phyloP scores from a whole-genome alignment of 208 protist species.

The Crithidia bombi region DNA sequence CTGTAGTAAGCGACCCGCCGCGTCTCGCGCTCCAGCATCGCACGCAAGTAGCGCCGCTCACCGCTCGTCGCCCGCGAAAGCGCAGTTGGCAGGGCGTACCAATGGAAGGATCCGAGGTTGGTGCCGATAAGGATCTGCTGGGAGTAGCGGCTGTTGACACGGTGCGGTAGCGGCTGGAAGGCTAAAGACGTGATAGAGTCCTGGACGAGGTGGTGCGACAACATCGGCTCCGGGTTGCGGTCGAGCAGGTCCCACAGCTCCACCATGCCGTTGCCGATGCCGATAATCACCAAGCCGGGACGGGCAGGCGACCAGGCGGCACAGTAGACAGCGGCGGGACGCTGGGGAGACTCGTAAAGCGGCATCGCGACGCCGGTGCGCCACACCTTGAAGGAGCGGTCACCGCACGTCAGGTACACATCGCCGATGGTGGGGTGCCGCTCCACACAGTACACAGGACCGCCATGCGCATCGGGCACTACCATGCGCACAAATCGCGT shows the following conservation, averaged over 20 bases:
- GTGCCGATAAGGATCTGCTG: slow-evolving; percentile 90
- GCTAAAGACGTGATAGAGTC: slow-evolving; percentile 87
- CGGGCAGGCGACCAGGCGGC: slow-evolving; percentile 88
- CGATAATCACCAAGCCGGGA: slow-evolving; percentile 78
- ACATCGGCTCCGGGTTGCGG: slow-evolving; percentile 83
- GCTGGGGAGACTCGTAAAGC: slow-evolving; percentile 76
- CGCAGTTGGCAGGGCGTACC: slow-evolving; percentile 82
- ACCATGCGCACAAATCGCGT: slow-evolving; percentile 67
- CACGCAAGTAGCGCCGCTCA: slow-evolving; percentile 78
- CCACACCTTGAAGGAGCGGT: slow-evolving; percentile 92
- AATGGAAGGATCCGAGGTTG: slow-evolving; percentile 86
- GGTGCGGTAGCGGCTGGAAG: slow-evolving; percentile 81
- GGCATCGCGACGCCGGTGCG: slow-evolving; percentile 67
- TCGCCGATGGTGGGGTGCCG: slow-evolving; percentile 87
- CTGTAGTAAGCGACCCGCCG: slow-evolving; percentile 84
- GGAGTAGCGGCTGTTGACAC: slow-evolving; percentile 49
- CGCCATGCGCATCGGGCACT: slow-evolving; percentile 63
- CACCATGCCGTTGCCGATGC: slow-evolving; percentile 83
- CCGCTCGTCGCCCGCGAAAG: slow-evolving; percentile 80
- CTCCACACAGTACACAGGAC: slow-evolving; percentile 77
- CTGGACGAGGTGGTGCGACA: slow-evolving; percentile 89
- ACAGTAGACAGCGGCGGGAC: slow-evolving; percentile 55
- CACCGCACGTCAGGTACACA: slow-evolving; percentile 89
- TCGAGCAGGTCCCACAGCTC: slow-evolving; percentile 93
- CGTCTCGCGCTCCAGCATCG: slow-evolving; percentile 90